Evolutionary conservation across 805 yeast species (phyloP).

Genomic region (Barnettozyma populi): DNA sequence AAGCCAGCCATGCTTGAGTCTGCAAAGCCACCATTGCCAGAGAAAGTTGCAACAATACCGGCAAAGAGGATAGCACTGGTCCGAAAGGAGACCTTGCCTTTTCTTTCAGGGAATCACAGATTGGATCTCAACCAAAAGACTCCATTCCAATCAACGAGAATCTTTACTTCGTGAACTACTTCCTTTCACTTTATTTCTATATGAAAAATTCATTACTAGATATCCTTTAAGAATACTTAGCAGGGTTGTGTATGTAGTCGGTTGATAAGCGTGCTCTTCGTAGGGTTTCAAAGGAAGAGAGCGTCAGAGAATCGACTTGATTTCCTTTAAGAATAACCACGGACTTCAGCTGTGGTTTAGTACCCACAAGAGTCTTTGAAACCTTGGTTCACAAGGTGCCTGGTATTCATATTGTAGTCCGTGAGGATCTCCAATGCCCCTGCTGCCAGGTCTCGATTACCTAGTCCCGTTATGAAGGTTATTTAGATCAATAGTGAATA

Average conservation of each 20-base stretch:
- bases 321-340: not conserved
- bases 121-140: not conserved
- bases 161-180: not conserved
- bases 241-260: not conserved
- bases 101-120: not conserved
- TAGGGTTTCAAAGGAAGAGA: not conserved
- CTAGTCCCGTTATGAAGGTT: too few relatives aligned
- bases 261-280: constrained; percentile 1
- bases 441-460: not conserved
- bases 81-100: not conserved
- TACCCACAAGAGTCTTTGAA: not conserved
- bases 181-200: not conserved
- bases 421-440: not conserved
- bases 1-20: not conserved
- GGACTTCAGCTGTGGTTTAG: not conserved
- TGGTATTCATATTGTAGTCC: not conserved
- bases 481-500: too few relatives aligned
- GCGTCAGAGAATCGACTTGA: constrained; percentile 1
- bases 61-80: not conserved
- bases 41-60: not conserved
- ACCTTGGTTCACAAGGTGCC: not conserved
- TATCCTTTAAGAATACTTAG: not conserved
- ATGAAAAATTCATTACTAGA: too few relatives aligned
- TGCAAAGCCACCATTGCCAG: constrained; percentile 2
- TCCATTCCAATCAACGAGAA: constrained; percentile 2